These are phyloP conservation scores for Avena atlantica DNA, from an alignment of 176 grass and related monocot species.

Conservation along the genomic window DNA sequence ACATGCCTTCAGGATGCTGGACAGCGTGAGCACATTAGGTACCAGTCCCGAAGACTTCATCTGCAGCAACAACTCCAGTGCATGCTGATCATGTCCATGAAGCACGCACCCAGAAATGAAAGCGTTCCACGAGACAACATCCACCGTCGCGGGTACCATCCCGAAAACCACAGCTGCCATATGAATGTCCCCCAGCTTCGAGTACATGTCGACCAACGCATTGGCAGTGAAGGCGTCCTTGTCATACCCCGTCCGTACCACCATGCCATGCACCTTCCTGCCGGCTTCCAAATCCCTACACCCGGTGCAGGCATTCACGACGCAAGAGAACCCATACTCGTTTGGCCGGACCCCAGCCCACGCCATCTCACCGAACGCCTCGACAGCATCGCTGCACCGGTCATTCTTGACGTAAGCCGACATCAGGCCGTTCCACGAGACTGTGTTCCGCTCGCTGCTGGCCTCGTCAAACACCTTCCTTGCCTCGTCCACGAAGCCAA, in stretches of 20 bases:
- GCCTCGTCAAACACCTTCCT: conserved; percentile 67
- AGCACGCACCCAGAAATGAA: conserved; percentile 81
- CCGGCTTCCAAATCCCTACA: conserved; percentile 56
- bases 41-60: conserved; percentile 68
- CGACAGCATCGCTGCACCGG: conserved; percentile 56
- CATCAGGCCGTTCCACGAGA: conserved; percentile 85
- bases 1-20: conserved; percentile 80
- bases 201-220: conserved; percentile 78
- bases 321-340: conserved; percentile 74
- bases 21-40: conserved; percentile 73
- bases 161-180: conserved; percentile 60
- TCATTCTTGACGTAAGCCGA: conserved; percentile 74
- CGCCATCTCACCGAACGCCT: conserved; percentile 69
- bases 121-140: conserved; percentile 89
- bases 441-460: conserved; percentile 43
- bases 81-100: conserved; percentile 62
- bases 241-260: conserved; percentile 61
- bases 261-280: conserved; percentile 59
- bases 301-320: conserved; percentile 76
- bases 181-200: conserved; percentile 59
- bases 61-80: conserved; percentile 61
- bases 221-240: conserved; percentile 70
- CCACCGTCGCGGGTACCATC: conserved; percentile 40
- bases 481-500: conserved; percentile 56
- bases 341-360: conserved; percentile 56